Conservation (phyloP, 768 basidiomycete species). For the Amanita muscaria region DNA sequence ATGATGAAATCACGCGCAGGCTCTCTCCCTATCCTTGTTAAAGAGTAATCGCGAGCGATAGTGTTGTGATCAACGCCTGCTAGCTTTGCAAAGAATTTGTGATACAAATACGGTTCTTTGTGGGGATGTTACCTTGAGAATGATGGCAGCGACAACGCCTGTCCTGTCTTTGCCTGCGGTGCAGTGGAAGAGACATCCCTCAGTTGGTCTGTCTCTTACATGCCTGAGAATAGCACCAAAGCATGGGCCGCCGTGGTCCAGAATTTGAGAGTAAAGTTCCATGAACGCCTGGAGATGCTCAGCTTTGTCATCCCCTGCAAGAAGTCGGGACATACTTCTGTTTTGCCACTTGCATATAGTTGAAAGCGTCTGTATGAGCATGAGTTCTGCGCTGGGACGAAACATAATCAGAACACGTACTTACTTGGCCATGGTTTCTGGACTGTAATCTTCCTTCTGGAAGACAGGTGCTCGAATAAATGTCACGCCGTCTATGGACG, state of each 20-base stretch:
- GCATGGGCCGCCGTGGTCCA: slow-evolving; percentile 61
- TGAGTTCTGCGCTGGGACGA: slow-evolving; percentile 16
- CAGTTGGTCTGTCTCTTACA: slow-evolving; percentile 58
- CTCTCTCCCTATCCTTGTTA: slow-evolving; percentile 74
- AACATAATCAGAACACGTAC: slow-evolving; percentile 32
- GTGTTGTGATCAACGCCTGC: slow-evolving; percentile 58
- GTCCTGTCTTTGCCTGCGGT: slow-evolving; percentile 85
- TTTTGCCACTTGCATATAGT: slow-evolving; percentile 73
- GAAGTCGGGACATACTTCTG: slow-evolving; percentile 39
- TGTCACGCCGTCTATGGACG: slow-evolving; percentile 54
- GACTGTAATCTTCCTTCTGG: slow-evolving; percentile 69
- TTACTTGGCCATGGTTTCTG: slow-evolving; percentile 77
- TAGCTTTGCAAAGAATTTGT: slow-evolving; percentile 37
- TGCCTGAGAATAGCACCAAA: slow-evolving; percentile 69
- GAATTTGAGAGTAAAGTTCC: slow-evolving; percentile 72
- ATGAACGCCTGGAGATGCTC: slow-evolving; percentile 53
- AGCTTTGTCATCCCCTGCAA: slow-evolving; percentile 1
- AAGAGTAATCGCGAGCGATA: slow-evolving; percentile 67
- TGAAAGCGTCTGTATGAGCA: slow-evolving; percentile 47
- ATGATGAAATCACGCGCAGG: slow-evolving; percentile 67
- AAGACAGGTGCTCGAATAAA: slow-evolving; percentile 60
- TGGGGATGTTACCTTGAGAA: slow-evolving; percentile 46
- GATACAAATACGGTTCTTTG: background rate
- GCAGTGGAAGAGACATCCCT: slow-evolving; percentile 67
- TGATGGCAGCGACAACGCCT: slow-evolving; percentile 63